Base-by-base conservation (phyloP, 179 eudicot genomes). In the Beta macrorhiza region DNA sequence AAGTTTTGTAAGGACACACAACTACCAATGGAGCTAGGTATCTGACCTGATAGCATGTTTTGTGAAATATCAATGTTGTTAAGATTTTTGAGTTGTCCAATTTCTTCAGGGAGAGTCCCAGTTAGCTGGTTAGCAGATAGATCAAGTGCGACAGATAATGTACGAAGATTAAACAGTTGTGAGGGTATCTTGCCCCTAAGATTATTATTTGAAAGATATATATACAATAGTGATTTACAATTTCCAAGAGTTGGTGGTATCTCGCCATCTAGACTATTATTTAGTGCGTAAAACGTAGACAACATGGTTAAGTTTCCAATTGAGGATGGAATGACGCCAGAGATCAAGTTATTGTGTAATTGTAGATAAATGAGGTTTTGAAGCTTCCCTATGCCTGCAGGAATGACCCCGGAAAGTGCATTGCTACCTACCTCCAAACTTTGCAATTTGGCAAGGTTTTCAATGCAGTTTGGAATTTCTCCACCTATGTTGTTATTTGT, bases 331-430 rank as follows among this genome's bases (percentile, higher is more conserved):
- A 83, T 83, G 37, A 0, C 7, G 2, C 81, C 81, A 0, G 71
- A 53, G 7, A 85, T 25, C 1, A 29, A 20, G 56, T 85, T 82
- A 0, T 47, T 1, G 0, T 3, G 0, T 10, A 75, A 16, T 49
- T 3, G 0, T 29, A 82, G 9, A 2, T 1, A 0, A 1, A 0
- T 4, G 12, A 82, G 61, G 6, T 72, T 73, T 7, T 32, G 15
- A 25, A 84, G 79, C 49, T 74, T 78, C 10, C 75, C 17, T 12
- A 82, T 74, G 58, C 79, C 77, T n/a, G 56, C 25, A 53, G 87
- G 84, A 44, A 84, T 67, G 22, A 65, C 19, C 7, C 87, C 87
- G 78, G 78, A 5, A 17, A 53, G 72, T 81, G 69, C 29, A 49
- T 37, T 58, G 78, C 74, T 7, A 3, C 4, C 2, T 6, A 68